Evolutionary conservation across 257 asterid species (phyloP).

Genomic region (Scutellaria baicalensis): DNA sequence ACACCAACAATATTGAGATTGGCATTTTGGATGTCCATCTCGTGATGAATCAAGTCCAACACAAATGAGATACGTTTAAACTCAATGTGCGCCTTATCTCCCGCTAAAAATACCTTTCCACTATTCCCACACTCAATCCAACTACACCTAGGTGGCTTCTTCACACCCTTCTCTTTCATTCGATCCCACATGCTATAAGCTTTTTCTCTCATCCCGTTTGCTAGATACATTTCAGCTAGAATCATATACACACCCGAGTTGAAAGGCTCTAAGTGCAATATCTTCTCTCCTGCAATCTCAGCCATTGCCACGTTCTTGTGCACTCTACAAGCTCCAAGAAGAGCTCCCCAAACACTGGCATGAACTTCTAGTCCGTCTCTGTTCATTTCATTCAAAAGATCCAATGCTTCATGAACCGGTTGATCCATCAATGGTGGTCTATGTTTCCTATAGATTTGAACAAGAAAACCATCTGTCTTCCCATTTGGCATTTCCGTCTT

Average conservation of each 20-base stretch:
- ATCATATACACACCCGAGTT: conserved; percentile 60
- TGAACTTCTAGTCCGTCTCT: conserved; percentile 32
- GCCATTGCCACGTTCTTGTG: conserved; percentile 41
- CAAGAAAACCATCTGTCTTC: too few relatives aligned
- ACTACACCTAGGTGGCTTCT: conserved; percentile 70
- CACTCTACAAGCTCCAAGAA: conserved; percentile 61
- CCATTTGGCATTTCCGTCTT: too few relatives aligned
- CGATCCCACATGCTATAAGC: conserved; percentile 40
- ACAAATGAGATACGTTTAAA: conserved; percentile 25
- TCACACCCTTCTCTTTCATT: conserved; percentile 55
- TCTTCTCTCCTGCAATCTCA: conserved; percentile 51
- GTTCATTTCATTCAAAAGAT: conserved; percentile 32
- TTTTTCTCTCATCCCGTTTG: conserved; percentile 42
- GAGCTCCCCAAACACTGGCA: conserved; percentile 63
- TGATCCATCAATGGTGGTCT: too few relatives aligned
- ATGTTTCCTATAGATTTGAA: too few relatives aligned
- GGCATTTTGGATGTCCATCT: conserved; percentile 19
- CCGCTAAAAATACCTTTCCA: conserved; percentile 55
- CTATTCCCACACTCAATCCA: conserved; percentile 51
- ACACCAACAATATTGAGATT: neutral
- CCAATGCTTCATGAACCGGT: conserved; percentile 44
- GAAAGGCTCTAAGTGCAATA: conserved; percentile 46
- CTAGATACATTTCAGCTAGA: conserved; percentile 49
- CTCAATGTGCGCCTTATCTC: conserved; percentile 45
- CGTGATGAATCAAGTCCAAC: conserved; percentile 37